Evolutionary conservation across 2,329 filamentous ascomycete genomes (phyloP), one percentile per base, ranked within the genome.

Genomic region (Cytospora piceae): DNA sequence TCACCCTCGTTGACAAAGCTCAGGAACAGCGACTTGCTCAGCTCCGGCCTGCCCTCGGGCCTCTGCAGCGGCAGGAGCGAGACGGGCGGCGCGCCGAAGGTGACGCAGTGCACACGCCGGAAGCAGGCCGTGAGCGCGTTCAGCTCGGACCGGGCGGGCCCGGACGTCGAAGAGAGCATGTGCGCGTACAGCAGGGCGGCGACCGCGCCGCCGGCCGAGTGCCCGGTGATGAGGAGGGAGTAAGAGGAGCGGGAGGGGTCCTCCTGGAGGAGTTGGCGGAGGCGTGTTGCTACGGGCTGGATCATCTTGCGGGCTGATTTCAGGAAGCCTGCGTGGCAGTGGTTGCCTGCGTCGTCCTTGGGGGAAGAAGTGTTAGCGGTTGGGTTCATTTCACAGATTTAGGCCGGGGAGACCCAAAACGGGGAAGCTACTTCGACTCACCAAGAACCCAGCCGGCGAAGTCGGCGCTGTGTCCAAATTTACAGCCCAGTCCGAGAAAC

Each of bases 1-100:
- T 96, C 93, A 4, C 93, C 93, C 75, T 96, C 92, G 73, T 96
- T 97, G 71, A 94, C 82, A 73, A 96, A 93, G 52, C 85, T 87
- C 61, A 92, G 83, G 74, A 96, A 96, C 5, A 94, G 74, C 65
- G 87, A 93, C 73, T 91, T 93, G 32, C 81, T 76, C 27, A 85
- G 75, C 15, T 80, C 75, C 0, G 76, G 74, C 1, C 75, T 76
- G 53, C 53, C 52, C 5, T 81, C 71, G 0, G 90, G 88, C 69
- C 86, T 90, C 32, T 81, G 73, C 2, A 96, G 77, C 0, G 92
- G 91, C 1, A 90, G 80, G 0, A 93, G 81, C 24, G 88, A 90
- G 2, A 96, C 82, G 0, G 93, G 92, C 1, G 93, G 93, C 0
- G 91, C 85, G n/a, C 93, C 93, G 71, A 96, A 96, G 0, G 90